phyloP scores from a whole-genome alignment of 352 stramenopile species.

The Phytophthora europaea region DNA sequence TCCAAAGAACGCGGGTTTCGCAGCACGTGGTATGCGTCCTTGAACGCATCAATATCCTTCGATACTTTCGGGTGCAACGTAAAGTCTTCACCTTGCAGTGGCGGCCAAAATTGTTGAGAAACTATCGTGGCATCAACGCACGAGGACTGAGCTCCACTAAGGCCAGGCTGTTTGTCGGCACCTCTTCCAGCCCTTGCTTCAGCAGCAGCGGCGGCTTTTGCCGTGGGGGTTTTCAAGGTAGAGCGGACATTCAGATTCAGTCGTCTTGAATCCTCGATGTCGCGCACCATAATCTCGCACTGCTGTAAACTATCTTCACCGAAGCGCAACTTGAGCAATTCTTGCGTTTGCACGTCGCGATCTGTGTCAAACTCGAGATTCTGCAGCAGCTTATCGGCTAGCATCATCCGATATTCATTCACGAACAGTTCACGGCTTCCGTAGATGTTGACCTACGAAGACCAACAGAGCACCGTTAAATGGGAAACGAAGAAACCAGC shows the following conservation, averaged over 20 bases:
- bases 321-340: slow-evolving; percentile 98
- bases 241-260: slow-evolving; percentile 92
- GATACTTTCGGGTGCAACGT: slow-evolving; percentile 89
- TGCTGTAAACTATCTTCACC: slow-evolving; percentile 95
- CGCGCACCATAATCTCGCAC: slow-evolving; percentile 99
- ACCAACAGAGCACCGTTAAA: slow-evolving; percentile 2
- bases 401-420: slow-evolving; percentile 98
- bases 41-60: slow-evolving; percentile 88
- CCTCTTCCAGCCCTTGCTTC: slow-evolving; percentile 10
- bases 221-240: slow-evolving; percentile 31
- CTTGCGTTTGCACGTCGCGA: slow-evolving; percentile 94
- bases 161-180: not conserved
- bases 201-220: not conserved
- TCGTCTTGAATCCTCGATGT: slow-evolving; percentile 97
- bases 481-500: not conserved
- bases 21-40: slow-evolving; percentile 92
- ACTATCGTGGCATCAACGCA: slow-evolving; percentile 95
- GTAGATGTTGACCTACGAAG: slow-evolving; percentile 95
- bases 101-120: slow-evolving; percentile 98
- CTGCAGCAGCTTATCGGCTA: slow-evolving; percentile 97
- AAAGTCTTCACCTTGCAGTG: slow-evolving; percentile 95
- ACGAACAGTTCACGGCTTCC: slow-evolving; percentile 98
- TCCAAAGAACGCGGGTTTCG: slow-evolving; percentile 95
- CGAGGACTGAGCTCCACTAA: not conserved
- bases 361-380: slow-evolving; percentile 97